phyloP scores from a whole-genome alignment of 106 monocot genomes.

The Dioscorea dumetorum region DNA sequence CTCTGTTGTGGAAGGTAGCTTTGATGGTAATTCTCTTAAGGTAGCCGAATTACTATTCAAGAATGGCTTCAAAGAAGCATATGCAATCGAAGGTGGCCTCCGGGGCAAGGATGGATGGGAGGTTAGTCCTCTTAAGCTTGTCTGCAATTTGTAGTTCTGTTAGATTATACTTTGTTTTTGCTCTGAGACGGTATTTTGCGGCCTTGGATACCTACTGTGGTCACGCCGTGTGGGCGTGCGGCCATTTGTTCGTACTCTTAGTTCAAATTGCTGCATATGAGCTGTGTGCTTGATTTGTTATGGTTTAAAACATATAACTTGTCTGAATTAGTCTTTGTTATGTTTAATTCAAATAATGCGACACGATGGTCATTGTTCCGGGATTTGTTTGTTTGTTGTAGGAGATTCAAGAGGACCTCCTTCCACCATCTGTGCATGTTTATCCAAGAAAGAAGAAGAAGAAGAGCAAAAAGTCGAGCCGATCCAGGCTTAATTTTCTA shows the following conservation, averaged over 20 bases:
- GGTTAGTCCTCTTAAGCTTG: conserved; percentile 24
- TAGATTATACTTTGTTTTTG: too few relatives aligned
- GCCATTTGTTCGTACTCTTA: too few relatives aligned
- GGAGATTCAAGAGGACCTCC: conserved; percentile 71
- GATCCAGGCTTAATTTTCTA: conserved; percentile 9
- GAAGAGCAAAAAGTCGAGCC: background rate
- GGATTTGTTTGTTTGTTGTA: background rate
- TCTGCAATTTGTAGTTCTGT: too few relatives aligned
- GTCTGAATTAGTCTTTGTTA: too few relatives aligned
- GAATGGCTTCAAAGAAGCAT: conserved; percentile 89
- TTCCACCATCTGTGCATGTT: conserved; percentile 80
- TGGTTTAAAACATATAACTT: too few relatives aligned
- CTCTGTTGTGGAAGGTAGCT: conserved; percentile 77
- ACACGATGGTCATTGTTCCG: too few relatives aligned
- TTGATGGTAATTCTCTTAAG: conserved; percentile 82
- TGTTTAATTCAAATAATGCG: too few relatives aligned
- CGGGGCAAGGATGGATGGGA: conserved; percentile 95
- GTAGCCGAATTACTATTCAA: conserved; percentile 72
- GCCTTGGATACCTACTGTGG: too few relatives aligned
- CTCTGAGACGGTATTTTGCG: too few relatives aligned
- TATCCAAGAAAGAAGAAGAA: conserved; percentile 65
- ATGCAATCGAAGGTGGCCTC: conserved; percentile 90
- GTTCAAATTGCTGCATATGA: too few relatives aligned
- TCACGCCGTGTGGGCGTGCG: too few relatives aligned
- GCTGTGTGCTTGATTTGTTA: too few relatives aligned